Base-by-base conservation (phyloP, 345 rosid genomes). In the Eucalyptus guilfoylei region DNA sequence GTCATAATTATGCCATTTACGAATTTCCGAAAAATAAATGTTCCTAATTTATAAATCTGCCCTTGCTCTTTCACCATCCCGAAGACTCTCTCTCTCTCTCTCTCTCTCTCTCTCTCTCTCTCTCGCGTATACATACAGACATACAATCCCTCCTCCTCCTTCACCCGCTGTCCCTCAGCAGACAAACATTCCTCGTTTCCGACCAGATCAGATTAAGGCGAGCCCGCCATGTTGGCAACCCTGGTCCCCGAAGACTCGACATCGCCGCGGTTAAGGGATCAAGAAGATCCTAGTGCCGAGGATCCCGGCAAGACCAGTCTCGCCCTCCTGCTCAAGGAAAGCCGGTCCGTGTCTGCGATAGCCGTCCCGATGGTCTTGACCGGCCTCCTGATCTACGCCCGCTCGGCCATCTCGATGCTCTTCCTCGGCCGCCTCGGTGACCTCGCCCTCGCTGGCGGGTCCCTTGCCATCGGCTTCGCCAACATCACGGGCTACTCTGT, bases 401-500 rank as follows among this genome's bases (percentile, higher is more conserved):
- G 97, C 60, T 95, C 98, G 49, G 94, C 95, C 93, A 95, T 97
- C 91, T 97, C 98, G 92, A 95, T 96, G 99, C 94, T 96, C 89
- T 97, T 95, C 91, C 98, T 97, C 2, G 99, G 99, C 90, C 95
- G 95, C 58, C 94, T 97, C 11, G 88, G 88, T 32, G 96, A 95
- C 72, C 94, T 97, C 24, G 89, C 97, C 47, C 93, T 97, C 49
- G 97, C 98, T 4, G 96, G 99, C 2, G 99, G 99, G 44, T 96
- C 99, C 1, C 96, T 97, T 2, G 98, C 98, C 14, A 89, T 96
- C 12, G 99, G 98, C 34, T 96, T 97, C 81, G 99, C 97, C 30
- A 97, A 97, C 92, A 96, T 96, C 94, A 97, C 99, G 8, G 99
- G 99, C 2, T 97, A 96, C 90, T 96, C 98, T 12, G 91, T 97